Evolutionary conservation across 73 alveolate species (phyloP).

Genomic region (Effrenium voratum): DNA sequence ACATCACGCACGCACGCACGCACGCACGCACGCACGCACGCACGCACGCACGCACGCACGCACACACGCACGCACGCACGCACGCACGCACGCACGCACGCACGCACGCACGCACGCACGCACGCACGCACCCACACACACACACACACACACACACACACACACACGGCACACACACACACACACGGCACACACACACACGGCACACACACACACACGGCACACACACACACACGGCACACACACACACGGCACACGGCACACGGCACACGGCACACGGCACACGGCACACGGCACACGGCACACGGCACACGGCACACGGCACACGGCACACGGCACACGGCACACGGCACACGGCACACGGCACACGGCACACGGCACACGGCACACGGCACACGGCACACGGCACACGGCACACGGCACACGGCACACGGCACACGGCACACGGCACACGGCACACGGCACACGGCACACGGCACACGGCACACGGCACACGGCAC

Average conservation of each 20-base stretch:
- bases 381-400: too few relatives aligned
- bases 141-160: not conserved
- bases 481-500: too few relatives aligned
- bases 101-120: slow-evolving; percentile 10
- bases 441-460: too few relatives aligned
- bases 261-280: too few relatives aligned
- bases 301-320: too few relatives aligned
- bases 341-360: too few relatives aligned
- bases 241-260: slow-evolving; percentile 7
- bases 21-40: slow-evolving; percentile 27
- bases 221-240: slow-evolving; percentile 1
- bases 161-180: not conserved
- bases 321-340: too few relatives aligned
- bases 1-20: slow-evolving; percentile 27
- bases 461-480: too few relatives aligned
- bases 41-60: slow-evolving; percentile 27
- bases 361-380: too few relatives aligned
- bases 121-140: not conserved
- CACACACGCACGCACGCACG: slow-evolving; percentile 23
- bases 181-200: not conserved
- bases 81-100: slow-evolving; percentile 3
- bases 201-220: not conserved
- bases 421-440: too few relatives aligned
- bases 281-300: too few relatives aligned
- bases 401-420: too few relatives aligned